Evolutionary conservation across 495 filamentous ascomycete species (phyloP), one percentile per base, ranked within the genome.

Genomic region (Neurospora intermedia): DNA sequence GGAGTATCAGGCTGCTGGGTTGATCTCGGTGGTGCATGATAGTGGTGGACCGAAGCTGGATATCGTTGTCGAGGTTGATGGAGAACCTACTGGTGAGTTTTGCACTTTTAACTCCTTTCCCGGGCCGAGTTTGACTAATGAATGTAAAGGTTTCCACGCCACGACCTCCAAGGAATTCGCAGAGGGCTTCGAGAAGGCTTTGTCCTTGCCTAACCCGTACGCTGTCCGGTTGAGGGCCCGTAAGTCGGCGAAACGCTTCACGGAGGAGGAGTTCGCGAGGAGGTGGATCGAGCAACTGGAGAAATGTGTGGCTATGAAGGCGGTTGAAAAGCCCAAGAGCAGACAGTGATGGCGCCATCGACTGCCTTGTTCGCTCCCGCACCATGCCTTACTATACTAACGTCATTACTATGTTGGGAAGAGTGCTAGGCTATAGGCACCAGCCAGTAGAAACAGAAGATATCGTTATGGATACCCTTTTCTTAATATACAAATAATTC

Each of bases 1-100:
- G 7, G 96, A 99, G 83, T 99, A 99, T 78, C 96, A 97, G 81
- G 96, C 96, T 9, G 96, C 96, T 0, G 96, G 96, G 0, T 83
- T 99, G 43, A 92, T 99, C 70, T 88, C 89, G 46, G 94, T 99
- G 0, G 96, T 98, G 6, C 94, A 98, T 77, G 87, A 97, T 78
- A 93, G 90, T 20, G 96, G 96, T 9, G 96, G 96, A 4, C 96
- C 96, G 11, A 95, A 94, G 80, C 78, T 91, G 76, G 96, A 99
- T 80, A 98, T 99, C 75, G 95, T 98, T 23, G 86, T 92, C 27
- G 87, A 91, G 15, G 83, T 93, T 40, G 91, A 93, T 71, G 92
- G 92, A 23, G 84, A 90, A 72, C 88, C 90, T 9, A 97, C 93
- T 39, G 91, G 89, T 91, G 77, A 75, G 81, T 48, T 70, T 69